Percentiles rank a stretch among this genome's conserved stretches.
Evolutionary conservation across 768 basidiomycete genomes (phyloP).

Genomic region (Cystobasidium onofrii): DNA sequence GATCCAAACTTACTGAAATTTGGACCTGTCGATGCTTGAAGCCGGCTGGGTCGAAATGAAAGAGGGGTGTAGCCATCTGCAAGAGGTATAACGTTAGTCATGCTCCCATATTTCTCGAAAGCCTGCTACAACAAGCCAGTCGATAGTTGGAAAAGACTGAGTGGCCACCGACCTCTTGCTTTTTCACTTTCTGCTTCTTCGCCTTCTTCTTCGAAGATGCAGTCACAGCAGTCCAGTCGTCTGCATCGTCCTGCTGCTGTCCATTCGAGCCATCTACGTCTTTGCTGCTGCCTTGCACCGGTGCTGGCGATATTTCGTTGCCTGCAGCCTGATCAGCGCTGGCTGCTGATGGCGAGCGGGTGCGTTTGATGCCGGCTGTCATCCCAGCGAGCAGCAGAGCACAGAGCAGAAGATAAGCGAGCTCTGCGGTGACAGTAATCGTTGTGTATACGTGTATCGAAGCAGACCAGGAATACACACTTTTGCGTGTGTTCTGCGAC

Average conservation of each 20-base stretch:
- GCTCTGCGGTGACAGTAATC: neutral
- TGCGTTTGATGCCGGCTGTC: neutral
- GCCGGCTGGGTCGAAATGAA: conserved; percentile 27
- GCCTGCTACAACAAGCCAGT: neutral
- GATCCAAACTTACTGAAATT: neutral
- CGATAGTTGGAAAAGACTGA: neutral
- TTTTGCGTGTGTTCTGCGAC: too few relatives aligned
- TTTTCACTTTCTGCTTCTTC: conserved; percentile 25
- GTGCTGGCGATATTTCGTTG: conserved; percentile 10
- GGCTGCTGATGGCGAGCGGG: neutral
- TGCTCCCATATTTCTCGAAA: neutral
- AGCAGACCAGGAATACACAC: too few relatives aligned
- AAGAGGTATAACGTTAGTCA: neutral
- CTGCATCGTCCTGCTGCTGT: neutral
- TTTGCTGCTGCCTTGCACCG: conserved; percentile 1
- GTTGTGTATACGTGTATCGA: neutral
- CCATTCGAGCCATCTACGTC: neutral
- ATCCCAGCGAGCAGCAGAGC: neutral
- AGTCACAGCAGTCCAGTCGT: conserved; percentile 17
- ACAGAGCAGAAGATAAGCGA: neutral
- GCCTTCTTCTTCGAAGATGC: conserved; percentile 7
- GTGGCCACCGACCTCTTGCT: neutral
- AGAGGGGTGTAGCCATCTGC: conserved; percentile 12
- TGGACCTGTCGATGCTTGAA: conserved; percentile 10
- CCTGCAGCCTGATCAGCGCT: neutral